Evolutionary conservation across 768 basidiomycete species (phyloP), one percentile per base, ranked within the genome.

Genomic region (Infundibulicybe gibba): DNA sequence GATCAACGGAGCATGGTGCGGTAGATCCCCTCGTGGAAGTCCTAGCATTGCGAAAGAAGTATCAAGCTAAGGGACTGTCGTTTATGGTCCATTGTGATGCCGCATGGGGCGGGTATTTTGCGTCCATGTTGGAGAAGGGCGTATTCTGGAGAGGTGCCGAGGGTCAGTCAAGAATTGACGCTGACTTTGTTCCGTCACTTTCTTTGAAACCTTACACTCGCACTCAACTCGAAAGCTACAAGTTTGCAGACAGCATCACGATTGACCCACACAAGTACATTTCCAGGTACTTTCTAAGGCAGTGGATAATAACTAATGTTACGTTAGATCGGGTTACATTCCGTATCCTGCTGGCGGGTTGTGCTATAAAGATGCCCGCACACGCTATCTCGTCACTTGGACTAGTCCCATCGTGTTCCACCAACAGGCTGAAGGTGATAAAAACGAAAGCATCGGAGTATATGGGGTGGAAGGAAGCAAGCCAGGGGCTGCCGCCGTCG

Each of bases 381-480:
- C 69, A 57, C 48, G 65, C 15, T 64, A 55, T 41, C 50, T 75
- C 33, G 44, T 73, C 13, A 74, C 68, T 0, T 72, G 69, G 70
- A 57, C 59, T n/a, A 56, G 49, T 40, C 69, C 60, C 17, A 65
- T 58, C 44, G 45, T 65, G 31, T 31, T 52, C 30, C 47, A 56
- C 20, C 54, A 50, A 15, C 56, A 55, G 30, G 50, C 47, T 14
- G 62, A 41, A 3, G 3, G 25, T 25, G 25, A 25, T 25, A 25
- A 25, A 25, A 25, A 25, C 0, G 65, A 63, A 44, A 68, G 56
- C 41, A 71, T 76, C 20, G 75, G 75, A 0, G 54, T 68, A 0
- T 75, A 74, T 49, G 76, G 75, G 2, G 57, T 77, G 19, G 74
- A 76, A 53, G 75, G 75, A 47, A 76, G 75, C 50, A 77, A 76